A percentile compares a stretch with the other conserved stretches of the same genome.
Evolutionary conservation across 2,329 filamentous ascomycete species (phyloP).

Genomic region (Hypoxylon sp.): DNA sequence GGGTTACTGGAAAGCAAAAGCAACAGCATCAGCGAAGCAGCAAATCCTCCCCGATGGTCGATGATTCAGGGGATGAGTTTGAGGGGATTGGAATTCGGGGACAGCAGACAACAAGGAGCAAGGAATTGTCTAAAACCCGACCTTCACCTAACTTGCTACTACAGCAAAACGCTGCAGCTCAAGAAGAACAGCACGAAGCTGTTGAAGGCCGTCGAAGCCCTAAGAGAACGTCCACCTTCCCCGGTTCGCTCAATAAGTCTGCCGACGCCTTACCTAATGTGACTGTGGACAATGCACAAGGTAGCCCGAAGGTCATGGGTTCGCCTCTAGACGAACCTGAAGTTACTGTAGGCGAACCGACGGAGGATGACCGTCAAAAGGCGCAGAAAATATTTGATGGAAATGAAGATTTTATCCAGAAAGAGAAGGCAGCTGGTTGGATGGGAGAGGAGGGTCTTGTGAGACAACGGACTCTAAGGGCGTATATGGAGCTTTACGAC

Average conservation of each 20-base stretch:
- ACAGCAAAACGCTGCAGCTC: slow-evolving; percentile 38
- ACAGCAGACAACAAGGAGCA: slow-evolving; percentile 14
- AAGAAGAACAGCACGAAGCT: slow-evolving; percentile 46
- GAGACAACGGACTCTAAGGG: slow-evolving; percentile 70
- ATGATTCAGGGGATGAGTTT: slow-evolving; percentile 14
- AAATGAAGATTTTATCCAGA: slow-evolving; percentile 82
- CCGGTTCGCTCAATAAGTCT: slow-evolving; percentile 61
- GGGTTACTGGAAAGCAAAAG: slow-evolving; percentile 1
- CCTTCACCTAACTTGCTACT: slow-evolving; percentile 41
- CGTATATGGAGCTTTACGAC: slow-evolving; percentile 94
- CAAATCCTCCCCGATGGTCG: slow-evolving; percentile 31
- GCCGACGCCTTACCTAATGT: slow-evolving; percentile 64
- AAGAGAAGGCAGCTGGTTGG: slow-evolving; percentile 86
- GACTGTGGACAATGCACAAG: slow-evolving; percentile 61
- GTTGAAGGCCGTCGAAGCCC: slow-evolving; percentile 55
- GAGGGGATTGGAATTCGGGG: slow-evolving; percentile 19
- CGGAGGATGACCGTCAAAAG: slow-evolving; percentile 79
- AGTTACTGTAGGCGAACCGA: slow-evolving; percentile 69
- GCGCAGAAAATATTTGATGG: slow-evolving; percentile 88
- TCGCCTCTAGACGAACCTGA: slow-evolving; percentile 70
- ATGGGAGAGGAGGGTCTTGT: slow-evolving; percentile 81
- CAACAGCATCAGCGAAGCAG: slow-evolving; percentile 33
- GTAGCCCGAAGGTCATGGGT: slow-evolving; percentile 54
- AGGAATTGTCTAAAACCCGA: slow-evolving; percentile 33
- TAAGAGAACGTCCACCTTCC: slow-evolving; percentile 56